Base-by-base conservation (phyloP, 257 asterid species). In the Plantago major region DNA sequence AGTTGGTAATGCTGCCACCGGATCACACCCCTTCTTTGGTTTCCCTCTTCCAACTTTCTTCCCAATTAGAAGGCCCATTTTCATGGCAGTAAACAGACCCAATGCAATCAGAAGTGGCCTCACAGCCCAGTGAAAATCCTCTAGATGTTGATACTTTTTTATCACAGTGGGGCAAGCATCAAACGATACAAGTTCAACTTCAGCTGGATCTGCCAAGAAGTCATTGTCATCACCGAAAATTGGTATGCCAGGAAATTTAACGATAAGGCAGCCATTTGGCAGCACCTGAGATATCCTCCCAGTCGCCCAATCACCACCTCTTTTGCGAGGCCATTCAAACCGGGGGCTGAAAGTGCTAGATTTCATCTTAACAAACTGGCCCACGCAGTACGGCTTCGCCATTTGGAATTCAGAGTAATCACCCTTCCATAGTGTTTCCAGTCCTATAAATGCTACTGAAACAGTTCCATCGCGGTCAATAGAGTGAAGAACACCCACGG, bases 121-220 rank as follows among this genome's bases (percentile, higher is more conserved):
- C 38, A 88, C 89, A 1, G 85, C 88, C 96, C 98, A 91, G 78
- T 91, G 98, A 65, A 88, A 88, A 71, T 91, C 96, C 78, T 91
- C 98, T 6, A 88, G 73, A 55, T 88, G 98, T 57, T 85, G 87
- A 71, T 91, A 91, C 84, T 88, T 88, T 62, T 82, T 91, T 67
- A 81, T 77, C 76, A 88, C 22, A 10, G 79, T 79, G 0, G 67
- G 76, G 28, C 87, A 82, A 13, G 85, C 78, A 49, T 71, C 71
- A 15, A 91, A 91, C 22, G 95, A 85, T 12, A 91, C 80, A 7
- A 73, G 50, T 68, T 91, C 94, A 1, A 86, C 94, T 66, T 91
- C 96, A 9, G 92, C 89, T 9, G 98, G 98, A 73, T 91, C 96
- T 37, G 92, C 94, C 72, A 86, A 67, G 75, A 72, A 82, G 63